Evolutionary conservation across 768 basidiomycete genomes (phyloP).

Genomic region (Crassisporium funariophilum): DNA sequence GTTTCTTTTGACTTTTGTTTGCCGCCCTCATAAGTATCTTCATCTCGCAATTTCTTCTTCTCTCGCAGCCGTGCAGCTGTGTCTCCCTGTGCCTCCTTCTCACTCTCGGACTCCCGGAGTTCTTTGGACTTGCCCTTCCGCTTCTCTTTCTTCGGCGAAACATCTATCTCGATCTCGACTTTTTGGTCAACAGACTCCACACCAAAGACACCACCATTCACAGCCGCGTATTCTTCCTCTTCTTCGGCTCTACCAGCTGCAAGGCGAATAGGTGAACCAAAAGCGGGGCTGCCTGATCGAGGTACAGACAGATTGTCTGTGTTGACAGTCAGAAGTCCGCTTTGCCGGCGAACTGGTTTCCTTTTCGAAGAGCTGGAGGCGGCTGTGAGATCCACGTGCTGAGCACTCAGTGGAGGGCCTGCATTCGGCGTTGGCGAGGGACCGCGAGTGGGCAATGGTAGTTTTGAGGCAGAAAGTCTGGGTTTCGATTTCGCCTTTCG

Average conservation of each 20-base stretch:
- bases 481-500: constrained; percentile 50
- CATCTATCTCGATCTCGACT: constrained; percentile 26
- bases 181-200: constrained; percentile 39
- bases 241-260: constrained; percentile 60
- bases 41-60: constrained; percentile 25
- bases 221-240: constrained; percentile 50
- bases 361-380: constrained; percentile 30
- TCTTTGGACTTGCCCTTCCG: constrained; percentile 47
- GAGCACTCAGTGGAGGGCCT: constrained; percentile 14
- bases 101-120: constrained; percentile 31
- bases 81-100: constrained; percentile 21
- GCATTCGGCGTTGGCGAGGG: constrained; percentile 38
- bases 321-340: constrained; percentile 55
- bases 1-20: constrained; percentile 64
- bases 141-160: constrained; percentile 53
- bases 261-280: constrained; percentile 62
- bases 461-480: constrained; percentile 48
- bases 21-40: constrained; percentile 35
- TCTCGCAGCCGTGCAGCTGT: constrained; percentile 13
- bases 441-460: constrained; percentile 49
- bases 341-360: constrained; percentile 47
- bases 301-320: constrained; percentile 44
- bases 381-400: constrained; percentile 26
- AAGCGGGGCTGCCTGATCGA: constrained; percentile 67
- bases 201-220: constrained; percentile 32